Percentiles rank a stretch among this genome's conserved stretches.
These are phyloP conservation scores for Tolypocladium pustulatum DNA, from an alignment of 2,329 filamentous ascomycete species.

Conservation along the genomic window DNA sequence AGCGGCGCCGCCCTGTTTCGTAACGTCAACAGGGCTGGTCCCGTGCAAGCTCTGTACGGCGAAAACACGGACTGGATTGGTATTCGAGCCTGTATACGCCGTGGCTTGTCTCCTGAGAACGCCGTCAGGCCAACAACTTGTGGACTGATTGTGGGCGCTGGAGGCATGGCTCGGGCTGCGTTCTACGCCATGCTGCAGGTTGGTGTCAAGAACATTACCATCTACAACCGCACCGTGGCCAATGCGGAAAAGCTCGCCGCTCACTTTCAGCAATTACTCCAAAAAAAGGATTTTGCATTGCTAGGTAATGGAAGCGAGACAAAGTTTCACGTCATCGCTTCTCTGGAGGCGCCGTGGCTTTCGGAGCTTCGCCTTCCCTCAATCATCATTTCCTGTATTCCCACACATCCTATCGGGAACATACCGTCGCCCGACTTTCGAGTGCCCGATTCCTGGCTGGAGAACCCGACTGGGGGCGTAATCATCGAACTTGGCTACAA, in stretches of 20 bases:
- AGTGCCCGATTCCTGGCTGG: constrained; percentile 58
- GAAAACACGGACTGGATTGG: constrained; percentile 80
- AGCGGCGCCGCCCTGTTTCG: constrained; percentile 40
- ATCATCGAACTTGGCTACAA: constrained; percentile 68
- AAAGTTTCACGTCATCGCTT: constrained; percentile 48
- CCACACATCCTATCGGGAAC: constrained; percentile 55
- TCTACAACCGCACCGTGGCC: constrained; percentile 60
- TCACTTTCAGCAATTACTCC: constrained; percentile 55
- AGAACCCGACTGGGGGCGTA: constrained; percentile 64
- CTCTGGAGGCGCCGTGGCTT: constrained; percentile 54
- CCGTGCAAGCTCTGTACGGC: constrained; percentile 60
- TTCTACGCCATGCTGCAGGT: constrained; percentile 71
- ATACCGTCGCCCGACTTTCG: constrained; percentile 58
- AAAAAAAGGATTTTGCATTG: constrained; percentile 29
- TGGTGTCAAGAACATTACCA: constrained; percentile 64
- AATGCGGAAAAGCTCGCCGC: constrained; percentile 56
- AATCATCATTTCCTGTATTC: constrained; percentile 67
- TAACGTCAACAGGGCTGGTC: constrained; percentile 50
- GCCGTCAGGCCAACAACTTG: constrained; percentile 45
- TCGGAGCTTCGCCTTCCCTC: constrained; percentile 52
- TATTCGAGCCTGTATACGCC: constrained; percentile 60
- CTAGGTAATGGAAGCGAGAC: constrained; percentile 31
- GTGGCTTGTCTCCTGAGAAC: constrained; percentile 63
- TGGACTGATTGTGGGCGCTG: constrained; percentile 53
- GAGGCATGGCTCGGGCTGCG: constrained; percentile 69